These are phyloP conservation scores for Ceratocystis cubensis DNA, from an alignment of 2,329 filamentous ascomycete genomes.

Conservation along the genomic window DNA sequence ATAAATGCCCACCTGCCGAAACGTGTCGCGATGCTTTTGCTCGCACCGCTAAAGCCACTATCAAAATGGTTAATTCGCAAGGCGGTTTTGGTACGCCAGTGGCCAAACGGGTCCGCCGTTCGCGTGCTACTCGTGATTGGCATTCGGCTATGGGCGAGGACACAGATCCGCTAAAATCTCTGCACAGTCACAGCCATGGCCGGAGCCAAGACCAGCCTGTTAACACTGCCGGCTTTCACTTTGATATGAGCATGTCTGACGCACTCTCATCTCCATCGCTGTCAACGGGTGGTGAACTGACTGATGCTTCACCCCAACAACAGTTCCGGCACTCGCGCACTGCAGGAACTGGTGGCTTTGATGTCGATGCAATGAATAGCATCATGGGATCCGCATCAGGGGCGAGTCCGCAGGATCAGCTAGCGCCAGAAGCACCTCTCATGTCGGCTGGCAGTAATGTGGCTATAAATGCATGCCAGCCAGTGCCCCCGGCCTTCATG, in stretches of 20 bases:
- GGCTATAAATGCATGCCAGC: neutral
- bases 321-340: slow-evolving; percentile 26
- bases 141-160: slow-evolving; percentile 25
- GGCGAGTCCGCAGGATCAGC: neutral
- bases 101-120: slow-evolving; percentile 26
- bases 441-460: neutral
- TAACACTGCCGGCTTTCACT: slow-evolving; percentile 22
- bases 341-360: neutral
- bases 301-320: slow-evolving; percentile 28
- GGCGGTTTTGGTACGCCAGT: slow-evolving; percentile 56
- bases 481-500: neutral
- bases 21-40: slow-evolving; percentile 91
- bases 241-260: slow-evolving; percentile 31
- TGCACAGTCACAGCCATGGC: slow-evolving; percentile 12
- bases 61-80: slow-evolving; percentile 84
- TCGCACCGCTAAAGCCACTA: slow-evolving; percentile 85
- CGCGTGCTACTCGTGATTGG: slow-evolving; percentile 26
- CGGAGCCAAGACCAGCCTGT: neutral
- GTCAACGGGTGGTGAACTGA: slow-evolving; percentile 29
- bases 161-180: slow-evolving; percentile 20
- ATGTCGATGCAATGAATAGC: slow-evolving; percentile 3
- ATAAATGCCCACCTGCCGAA: slow-evolving; percentile 90
- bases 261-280: slow-evolving; percentile 33
- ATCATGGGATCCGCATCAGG: neutral
- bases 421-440: neutral